Evolutionary conservation across 495 filamentous ascomycete genomes (phyloP).

Genomic region (Oleoguttula mirabilis): DNA sequence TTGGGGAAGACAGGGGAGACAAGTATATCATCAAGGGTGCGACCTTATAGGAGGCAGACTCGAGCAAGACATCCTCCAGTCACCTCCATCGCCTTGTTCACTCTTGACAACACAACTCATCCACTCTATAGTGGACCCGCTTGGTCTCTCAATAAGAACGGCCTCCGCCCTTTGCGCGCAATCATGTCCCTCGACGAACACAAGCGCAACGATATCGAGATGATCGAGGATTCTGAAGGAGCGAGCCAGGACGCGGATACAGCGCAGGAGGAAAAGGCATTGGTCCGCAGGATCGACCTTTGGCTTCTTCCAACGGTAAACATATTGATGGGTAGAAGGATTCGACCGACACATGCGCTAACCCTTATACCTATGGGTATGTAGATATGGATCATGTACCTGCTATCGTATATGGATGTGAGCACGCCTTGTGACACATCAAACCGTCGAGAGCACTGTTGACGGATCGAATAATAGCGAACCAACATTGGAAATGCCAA

Average conservation of each 20-base stretch:
- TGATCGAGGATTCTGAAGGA: constrained; percentile 10
- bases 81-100: too few relatives aligned
- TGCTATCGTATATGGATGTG: constrained; percentile 22
- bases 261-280: constrained; percentile 15
- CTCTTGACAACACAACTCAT: too few relatives aligned
- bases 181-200: constrained; percentile 6
- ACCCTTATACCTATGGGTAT: too few relatives aligned
- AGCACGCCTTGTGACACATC: too few relatives aligned
- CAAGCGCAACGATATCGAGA: constrained; percentile 4
- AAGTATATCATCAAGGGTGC: too few relatives aligned
- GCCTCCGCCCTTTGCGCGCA: too few relatives aligned
- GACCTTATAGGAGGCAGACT: too few relatives aligned
- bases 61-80: too few relatives aligned
- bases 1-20: too few relatives aligned
- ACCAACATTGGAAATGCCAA: constrained; percentile 23
- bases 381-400: constrained; percentile 23
- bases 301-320: constrained; percentile 21
- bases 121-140: background rate
- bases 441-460: too few relatives aligned
- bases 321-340: too few relatives aligned
- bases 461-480: constrained; percentile 3
- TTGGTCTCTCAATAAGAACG: background rate
- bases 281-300: constrained; percentile 22
- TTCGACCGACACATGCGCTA: too few relatives aligned
- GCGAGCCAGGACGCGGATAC: background rate